These are phyloP conservation scores for Amoebophrya sp. DNA, from an alignment of 169 alveolate genomes.

Conservation along the genomic window DNA sequence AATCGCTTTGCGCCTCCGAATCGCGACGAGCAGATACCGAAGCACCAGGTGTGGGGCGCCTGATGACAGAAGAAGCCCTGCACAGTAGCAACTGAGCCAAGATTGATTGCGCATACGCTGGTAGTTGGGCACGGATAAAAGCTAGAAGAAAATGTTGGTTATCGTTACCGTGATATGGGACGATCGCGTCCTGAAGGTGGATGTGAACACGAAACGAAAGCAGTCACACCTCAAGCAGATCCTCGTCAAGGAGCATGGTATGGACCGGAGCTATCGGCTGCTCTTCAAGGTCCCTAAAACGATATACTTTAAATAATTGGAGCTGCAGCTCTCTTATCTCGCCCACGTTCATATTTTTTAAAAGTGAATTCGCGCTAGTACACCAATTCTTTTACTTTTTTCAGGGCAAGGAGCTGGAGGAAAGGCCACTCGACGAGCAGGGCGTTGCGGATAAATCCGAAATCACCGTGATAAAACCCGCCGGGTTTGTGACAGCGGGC, in stretches of 20 bases:
- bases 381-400: too few species aligned
- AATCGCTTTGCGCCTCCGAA: too few species aligned
- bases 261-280: not conserved
- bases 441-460: not conserved
- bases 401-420: not conserved
- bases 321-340: not conserved
- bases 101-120: too few species aligned
- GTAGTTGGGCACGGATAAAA: too few species aligned
- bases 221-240: not conserved
- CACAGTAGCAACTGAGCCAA: too few species aligned
- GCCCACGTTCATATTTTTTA: not conserved
- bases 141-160: not conserved
- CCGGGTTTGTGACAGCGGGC: not conserved
- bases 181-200: not conserved
- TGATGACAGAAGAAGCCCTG: too few species aligned
- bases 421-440: not conserved
- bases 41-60: too few species aligned
- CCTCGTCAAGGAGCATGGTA: not conserved
- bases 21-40: too few species aligned
- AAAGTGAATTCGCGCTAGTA: too few species aligned
- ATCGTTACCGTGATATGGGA: not conserved
- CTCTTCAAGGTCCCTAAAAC: not conserved
- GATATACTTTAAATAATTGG: not conserved
- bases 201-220: not conserved
- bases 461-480: not conserved